Evolutionary conservation across 768 basidiomycete species (phyloP).

Genomic region (Termitomyces sp.): DNA sequence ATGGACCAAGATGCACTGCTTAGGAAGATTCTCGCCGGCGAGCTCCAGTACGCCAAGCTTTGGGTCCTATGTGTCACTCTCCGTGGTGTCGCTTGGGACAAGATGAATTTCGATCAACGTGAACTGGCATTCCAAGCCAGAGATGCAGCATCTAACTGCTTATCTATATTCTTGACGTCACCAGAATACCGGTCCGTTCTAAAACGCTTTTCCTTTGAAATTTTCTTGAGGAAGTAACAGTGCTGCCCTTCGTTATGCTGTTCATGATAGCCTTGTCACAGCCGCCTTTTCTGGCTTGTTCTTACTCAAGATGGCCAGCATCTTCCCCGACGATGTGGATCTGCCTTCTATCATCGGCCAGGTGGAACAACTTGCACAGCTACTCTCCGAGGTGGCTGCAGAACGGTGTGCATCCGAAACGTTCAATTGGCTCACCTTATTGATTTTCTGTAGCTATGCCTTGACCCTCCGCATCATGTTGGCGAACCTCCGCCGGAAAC

Average conservation of each 20-base stretch:
- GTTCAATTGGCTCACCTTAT: background rate
- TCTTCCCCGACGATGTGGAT: conserved; percentile 85
- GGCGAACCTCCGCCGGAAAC: conserved; percentile 83
- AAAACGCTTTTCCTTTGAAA: background rate
- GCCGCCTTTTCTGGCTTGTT: conserved; percentile 90
- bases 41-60: conserved; percentile 88
- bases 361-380: conserved; percentile 86
- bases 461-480: conserved; percentile 91
- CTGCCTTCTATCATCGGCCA: conserved; percentile 70
- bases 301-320: conserved; percentile 89
- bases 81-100: conserved; percentile 91
- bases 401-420: conserved; percentile 52
- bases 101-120: conserved; percentile 92
- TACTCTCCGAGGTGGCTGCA: conserved; percentile 89
- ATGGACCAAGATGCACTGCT: conserved; percentile 85
- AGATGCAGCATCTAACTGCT: conserved; percentile 82
- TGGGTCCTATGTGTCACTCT: conserved; percentile 94
- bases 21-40: conserved; percentile 82
- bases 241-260: conserved; percentile 86
- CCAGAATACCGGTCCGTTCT: conserved; percentile 74
- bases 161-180: conserved; percentile 79
- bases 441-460: conserved; percentile 59
- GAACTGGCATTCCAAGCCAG: conserved; percentile 95
- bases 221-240: conserved; percentile 28
- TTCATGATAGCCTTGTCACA: conserved; percentile 89